Percentiles rank a stretch among this genome's conserved stretches.
Conservation (phyloP, 805 yeast species). For the Ogataea pignaliae region DNA sequence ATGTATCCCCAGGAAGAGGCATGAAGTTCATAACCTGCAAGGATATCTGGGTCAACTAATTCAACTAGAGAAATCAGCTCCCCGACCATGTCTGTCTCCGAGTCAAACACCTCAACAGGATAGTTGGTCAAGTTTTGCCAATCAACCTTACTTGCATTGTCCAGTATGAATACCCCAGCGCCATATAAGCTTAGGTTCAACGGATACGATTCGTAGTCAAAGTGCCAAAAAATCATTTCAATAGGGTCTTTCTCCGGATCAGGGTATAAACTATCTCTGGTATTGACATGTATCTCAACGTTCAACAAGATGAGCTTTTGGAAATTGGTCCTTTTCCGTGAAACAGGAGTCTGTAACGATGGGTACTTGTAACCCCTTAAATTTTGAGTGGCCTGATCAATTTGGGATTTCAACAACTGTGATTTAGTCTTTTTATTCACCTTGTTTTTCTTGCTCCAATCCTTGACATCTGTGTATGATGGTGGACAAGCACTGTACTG, state of each 20-base stretch:
- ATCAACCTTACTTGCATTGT: background rate
- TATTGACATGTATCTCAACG: conserved; percentile 64
- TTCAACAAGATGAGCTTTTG: conserved; percentile 52
- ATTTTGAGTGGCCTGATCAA: conserved; percentile 42
- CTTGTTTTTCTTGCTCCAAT: conserved; percentile 28
- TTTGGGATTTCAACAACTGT: conserved; percentile 40
- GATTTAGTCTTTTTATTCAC: conserved; percentile 14
- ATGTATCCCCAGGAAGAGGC: conserved; percentile 86
- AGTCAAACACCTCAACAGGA: conserved; percentile 37
- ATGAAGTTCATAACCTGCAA: conserved; percentile 82
- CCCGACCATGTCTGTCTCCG: conserved; percentile 58
- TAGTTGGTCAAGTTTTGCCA: conserved; percentile 14
- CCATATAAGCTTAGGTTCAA: conserved; percentile 30
- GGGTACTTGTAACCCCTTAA: conserved; percentile 36
- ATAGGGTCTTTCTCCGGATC: conserved; percentile 64
- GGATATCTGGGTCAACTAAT: conserved; percentile 77
- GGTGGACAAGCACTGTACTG: conserved; percentile 48
- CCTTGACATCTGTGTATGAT: conserved; percentile 30
- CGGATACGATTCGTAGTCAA: conserved; percentile 40
- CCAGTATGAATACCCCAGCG: conserved; percentile 34
- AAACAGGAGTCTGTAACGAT: conserved; percentile 24
- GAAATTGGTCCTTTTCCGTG: conserved; percentile 34
- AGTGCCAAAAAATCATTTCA: conserved; percentile 57
- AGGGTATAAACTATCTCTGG: conserved; percentile 48
- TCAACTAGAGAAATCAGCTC: conserved; percentile 53